Base-by-base conservation (phyloP, 352 stramenopile species). In the Sclerospora graminicola region DNA sequence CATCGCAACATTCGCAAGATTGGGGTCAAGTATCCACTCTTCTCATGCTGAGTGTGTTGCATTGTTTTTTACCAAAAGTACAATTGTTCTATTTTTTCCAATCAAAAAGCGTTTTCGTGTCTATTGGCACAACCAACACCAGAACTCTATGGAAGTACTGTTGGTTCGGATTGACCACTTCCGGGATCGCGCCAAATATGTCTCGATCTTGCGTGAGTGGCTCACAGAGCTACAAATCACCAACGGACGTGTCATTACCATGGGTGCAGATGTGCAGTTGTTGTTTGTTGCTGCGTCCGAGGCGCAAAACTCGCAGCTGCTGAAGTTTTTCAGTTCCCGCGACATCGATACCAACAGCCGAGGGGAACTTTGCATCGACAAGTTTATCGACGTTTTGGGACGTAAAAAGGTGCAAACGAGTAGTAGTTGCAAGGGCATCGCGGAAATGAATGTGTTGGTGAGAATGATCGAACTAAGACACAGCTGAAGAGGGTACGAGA, bases 371-470 rank as follows among this genome's bases (percentile, higher is more conserved):
- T 88, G 73, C 35, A 48, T 82, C 1, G 79, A 90, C 53, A 67
- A 55, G 11, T 89, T 89, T 34, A 78, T 87, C 16, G 79, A 90
- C 35, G 49, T 87, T 0, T 57, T 90, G 4, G 79, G 73, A 0
- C 50, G 65, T 2, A 81, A 86, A 41, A 36, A 39, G 3, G 66
- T 86, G 37, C 30, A 60, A 1, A 28, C 8, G 23, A 45, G 13
- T 5, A 50, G 47, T 1, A 38, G 51, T 2, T 83, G 70, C 62
- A 86, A 78, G 31, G 74, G 73, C 0, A 87, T 90, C 32, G 45
- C 82, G 21, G 79, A 90, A 48, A 87, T 90, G 71, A 79, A 87
- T 41, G 60, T 89, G 19, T 48, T 90, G 63, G 77, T 87, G 53
- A 26, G 67, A 52, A 54, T 21, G 65, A 50, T 30, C 42, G 15